Evolutionary conservation across 768 basidiomycete species (phyloP), one percentile per base, ranked within the genome.

Genomic region (Nevesoporus exiguus): DNA sequence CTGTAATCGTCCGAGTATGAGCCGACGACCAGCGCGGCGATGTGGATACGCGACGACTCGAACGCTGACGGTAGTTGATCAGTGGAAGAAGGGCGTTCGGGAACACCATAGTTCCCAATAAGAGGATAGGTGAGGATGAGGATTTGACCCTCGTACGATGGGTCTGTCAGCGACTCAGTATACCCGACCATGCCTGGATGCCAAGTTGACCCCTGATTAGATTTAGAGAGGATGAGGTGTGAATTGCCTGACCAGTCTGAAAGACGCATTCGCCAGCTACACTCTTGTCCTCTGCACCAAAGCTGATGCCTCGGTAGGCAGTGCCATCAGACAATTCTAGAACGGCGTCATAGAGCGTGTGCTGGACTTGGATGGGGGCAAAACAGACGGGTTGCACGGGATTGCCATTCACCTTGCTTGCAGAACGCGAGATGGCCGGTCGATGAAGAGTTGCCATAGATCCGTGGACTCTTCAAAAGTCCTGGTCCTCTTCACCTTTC

Each of bases 211-310:
- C 53, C 47, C 42, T 46, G 48, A 49, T 51, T 22, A 47, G 33
- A 47, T 34, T 22, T 2, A 11, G 42, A 39, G 30, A 47, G 40
- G 34, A 56, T 49, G 25, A 54, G 21, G 22, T 55, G 47, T 57
- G 53, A 48, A 58, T 43, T n/a, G 65, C 62, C 87, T 70, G 66
- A 95, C 97, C 97, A 37, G 97, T 99, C 77, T 98, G 96, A 76
- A 99, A 99, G 66, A 99, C 97, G 72, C 97, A 98, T 82, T 99
- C 97, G 63, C 97, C 97, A 17, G 96, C 81, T 30, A 96, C 80
- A 66, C 91, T 94, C 74, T 93, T 95, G 43, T 80, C 83, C 63
- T 92, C 81, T 5, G 93, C 93, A 65, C 97, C 97, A 67, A 99
- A 98, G 66, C 89, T 93, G 69, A 90, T 85, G 33, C 97, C 97